Base-by-base conservation (phyloP, 768 basidiomycete species). In the Agrocybe praecox region DNA sequence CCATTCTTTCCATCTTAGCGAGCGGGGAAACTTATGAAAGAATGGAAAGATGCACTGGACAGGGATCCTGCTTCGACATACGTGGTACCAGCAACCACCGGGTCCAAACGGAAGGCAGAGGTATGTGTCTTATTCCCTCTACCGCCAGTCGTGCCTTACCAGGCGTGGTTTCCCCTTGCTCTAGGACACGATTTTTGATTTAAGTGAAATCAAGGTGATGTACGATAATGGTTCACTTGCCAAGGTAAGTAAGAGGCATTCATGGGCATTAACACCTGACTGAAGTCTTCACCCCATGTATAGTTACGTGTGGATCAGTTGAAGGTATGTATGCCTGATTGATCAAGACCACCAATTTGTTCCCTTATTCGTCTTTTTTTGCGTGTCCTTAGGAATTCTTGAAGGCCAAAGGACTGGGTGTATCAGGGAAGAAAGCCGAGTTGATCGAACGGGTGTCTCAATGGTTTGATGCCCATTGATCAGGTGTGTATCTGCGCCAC, bases 291-390 rank as follows among this genome's bases (percentile, higher is more conserved):
- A 49, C 52, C 57, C 29, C 33, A 50, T 43, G 53, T 29, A 29
- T 65, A 93, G 91, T 76, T 92, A 60, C 85, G 83, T 17, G 87
- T 91, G 59, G 88, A 89, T 70, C 88, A 91, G 64, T 76, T 94
- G 47, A 92, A 89, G 82, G 90, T 89, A 59, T 55, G 77, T 18
- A 34, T 54, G 43, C 43, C 23, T 60, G 44, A 46, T 33, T 49
- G 17, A 47, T 40, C 47, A 44, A 43, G 42, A 55, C 45, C 44
- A 58, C 34, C 42, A 29, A 40, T 6, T 15, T 40, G 36, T n/a
- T 40, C n/a, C 3, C 14, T n/a, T 40, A 40, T 15, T 12, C 12
- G n/a, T n/a, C 36, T 40, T n/a, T 14, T 40, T 40, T 14, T 40
- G 14, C 12, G 5, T 40, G 6, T 40, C 36, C 14, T 40, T 40